These are phyloP conservation scores for Leccinum aurantiacum DNA, from an alignment of 768 basidiomycete species.

Conservation along the genomic window DNA sequence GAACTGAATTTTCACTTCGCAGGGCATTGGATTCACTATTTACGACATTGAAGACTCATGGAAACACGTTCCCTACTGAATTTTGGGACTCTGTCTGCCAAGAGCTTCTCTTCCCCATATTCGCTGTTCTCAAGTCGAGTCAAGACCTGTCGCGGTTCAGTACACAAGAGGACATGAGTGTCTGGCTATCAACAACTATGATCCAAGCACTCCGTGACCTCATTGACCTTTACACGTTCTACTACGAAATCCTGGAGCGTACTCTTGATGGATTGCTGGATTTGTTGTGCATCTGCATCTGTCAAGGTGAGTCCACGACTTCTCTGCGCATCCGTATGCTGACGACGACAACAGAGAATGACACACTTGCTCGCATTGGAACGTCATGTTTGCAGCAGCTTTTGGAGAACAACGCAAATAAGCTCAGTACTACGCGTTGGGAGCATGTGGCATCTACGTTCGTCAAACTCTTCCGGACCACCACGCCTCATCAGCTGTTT, in stretches of 20 bases:
- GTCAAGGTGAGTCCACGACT: slow-evolving; percentile 71
- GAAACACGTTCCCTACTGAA: slow-evolving; percentile 77
- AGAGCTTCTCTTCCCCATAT: slow-evolving; percentile 97
- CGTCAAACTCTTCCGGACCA: slow-evolving; percentile 94
- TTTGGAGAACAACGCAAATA: slow-evolving; percentile 87
- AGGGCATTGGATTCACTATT: slow-evolving; percentile 98
- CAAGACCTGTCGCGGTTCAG: slow-evolving; percentile 91
- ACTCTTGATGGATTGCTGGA: slow-evolving; percentile 94
- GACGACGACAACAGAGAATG: slow-evolving; percentile 69
- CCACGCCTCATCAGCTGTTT: slow-evolving; percentile 95
- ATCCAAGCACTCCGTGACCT: slow-evolving; percentile 95
- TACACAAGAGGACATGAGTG: slow-evolving; percentile 98
- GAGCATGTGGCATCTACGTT: slow-evolving; percentile 91
- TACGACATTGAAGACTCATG: slow-evolving; percentile 88
- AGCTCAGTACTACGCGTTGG: slow-evolving; percentile 84
- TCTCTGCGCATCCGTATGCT: slow-evolving; percentile 1
- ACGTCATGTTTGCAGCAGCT: slow-evolving; percentile 97
- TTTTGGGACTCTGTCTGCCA: slow-evolving; percentile 99
- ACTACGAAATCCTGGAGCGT: slow-evolving; percentile 87
- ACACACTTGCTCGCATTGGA: slow-evolving; percentile 94
- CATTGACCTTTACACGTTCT: slow-evolving; percentile 93
- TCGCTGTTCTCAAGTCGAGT: slow-evolving; percentile 90
- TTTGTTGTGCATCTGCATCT: slow-evolving; percentile 92
- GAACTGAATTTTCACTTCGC: slow-evolving; percentile 10
- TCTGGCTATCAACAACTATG: slow-evolving; percentile 99